Evolutionary conservation across 257 asterid species (phyloP).

Genomic region (Plectranthus barbatus): DNA sequence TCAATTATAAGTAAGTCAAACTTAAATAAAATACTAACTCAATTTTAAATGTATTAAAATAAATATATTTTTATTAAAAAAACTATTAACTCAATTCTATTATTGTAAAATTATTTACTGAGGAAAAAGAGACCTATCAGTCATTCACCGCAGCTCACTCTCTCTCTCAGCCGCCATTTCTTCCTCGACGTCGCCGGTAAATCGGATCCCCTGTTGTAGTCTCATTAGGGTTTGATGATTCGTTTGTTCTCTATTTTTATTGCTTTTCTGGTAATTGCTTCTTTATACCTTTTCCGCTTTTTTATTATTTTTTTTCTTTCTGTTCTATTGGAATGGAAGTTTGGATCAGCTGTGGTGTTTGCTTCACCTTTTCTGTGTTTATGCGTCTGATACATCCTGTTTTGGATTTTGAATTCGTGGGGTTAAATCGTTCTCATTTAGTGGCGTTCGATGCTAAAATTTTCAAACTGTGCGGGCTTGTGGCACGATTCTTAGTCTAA

Average conservation of each 20-base stretch:
- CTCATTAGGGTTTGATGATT: neutral
- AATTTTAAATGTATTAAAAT: no score
- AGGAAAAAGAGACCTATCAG: neutral
- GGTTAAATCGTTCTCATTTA: neutral
- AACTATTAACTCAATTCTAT: no score
- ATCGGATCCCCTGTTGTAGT: neutral
- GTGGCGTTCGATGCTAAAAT: neutral
- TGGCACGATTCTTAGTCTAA: no score
- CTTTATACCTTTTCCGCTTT: neutral
- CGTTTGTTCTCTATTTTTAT: neutral
- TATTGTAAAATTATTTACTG: no score
- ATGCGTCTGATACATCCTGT: neutral
- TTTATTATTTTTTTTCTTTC: neutral
- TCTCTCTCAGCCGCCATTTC: slow-evolving; percentile 11
- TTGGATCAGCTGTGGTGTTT: neutral
- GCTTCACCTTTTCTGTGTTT: neutral
- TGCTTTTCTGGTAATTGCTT: neutral
- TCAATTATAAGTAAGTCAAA: no score
- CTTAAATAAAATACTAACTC: no score
- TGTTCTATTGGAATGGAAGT: neutral
- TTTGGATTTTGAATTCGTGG: neutral
- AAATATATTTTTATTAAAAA: no score
- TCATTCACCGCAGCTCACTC: neutral
- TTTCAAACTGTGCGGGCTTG: no score
- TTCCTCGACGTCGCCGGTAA: slow-evolving; percentile 7